Percentiles rank a stretch among this genome's conserved stretches.
Evolutionary conservation across 371 early-diverging fungal species (phyloP).

Genomic region (Capillidium heterosporum): DNA sequence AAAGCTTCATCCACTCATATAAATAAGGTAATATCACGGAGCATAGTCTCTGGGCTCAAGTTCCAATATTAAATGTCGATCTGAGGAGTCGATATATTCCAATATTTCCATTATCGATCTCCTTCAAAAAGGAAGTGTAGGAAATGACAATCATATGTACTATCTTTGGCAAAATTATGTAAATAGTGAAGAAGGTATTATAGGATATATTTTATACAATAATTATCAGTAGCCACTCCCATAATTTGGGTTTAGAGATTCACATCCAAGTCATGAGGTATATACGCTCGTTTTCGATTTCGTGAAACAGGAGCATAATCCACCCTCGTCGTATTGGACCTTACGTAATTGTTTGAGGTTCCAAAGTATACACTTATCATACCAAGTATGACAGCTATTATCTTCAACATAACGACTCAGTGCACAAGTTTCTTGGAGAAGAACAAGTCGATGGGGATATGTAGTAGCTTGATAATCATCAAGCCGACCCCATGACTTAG

Average conservation of each 20-base stretch:
- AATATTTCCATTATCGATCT: slow-evolving; percentile 63
- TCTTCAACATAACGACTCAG: slow-evolving; percentile 45
- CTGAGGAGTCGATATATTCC: slow-evolving; percentile 43
- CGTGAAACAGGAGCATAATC: slow-evolving; percentile 68
- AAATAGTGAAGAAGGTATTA: slow-evolving; percentile 69
- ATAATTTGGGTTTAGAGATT: slow-evolving; percentile 42
- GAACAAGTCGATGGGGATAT: slow-evolving; percentile 56
- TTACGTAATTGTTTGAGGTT: slow-evolving; percentile 71
- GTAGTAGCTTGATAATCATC: slow-evolving; percentile 38
- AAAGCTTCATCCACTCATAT: slow-evolving; percentile 90
- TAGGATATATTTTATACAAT: slow-evolving; percentile 77
- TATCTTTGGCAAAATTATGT: slow-evolving; percentile 58
- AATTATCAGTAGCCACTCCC: slow-evolving; percentile 42
- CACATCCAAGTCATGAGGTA: slow-evolving; percentile 81
- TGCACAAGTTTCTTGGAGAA: slow-evolving; percentile 63
- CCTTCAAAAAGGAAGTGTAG: slow-evolving; percentile 78
- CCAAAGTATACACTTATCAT: slow-evolving; percentile 73
- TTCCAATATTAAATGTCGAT: slow-evolving; percentile 89
- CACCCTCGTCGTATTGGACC: slow-evolving; percentile 69
- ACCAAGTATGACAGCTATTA: slow-evolving; percentile 48
- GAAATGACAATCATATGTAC: slow-evolving; percentile 78
- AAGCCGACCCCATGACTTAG: slow-evolving; percentile 46
- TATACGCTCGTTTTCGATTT: slow-evolving; percentile 76
- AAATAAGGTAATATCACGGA: slow-evolving; percentile 84
- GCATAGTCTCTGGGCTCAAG: slow-evolving; percentile 52